These are phyloP conservation scores for Pseudocercospora eumusae DNA, from an alignment of 2,329 filamentous ascomycete genomes.

Conservation along the genomic window DNA sequence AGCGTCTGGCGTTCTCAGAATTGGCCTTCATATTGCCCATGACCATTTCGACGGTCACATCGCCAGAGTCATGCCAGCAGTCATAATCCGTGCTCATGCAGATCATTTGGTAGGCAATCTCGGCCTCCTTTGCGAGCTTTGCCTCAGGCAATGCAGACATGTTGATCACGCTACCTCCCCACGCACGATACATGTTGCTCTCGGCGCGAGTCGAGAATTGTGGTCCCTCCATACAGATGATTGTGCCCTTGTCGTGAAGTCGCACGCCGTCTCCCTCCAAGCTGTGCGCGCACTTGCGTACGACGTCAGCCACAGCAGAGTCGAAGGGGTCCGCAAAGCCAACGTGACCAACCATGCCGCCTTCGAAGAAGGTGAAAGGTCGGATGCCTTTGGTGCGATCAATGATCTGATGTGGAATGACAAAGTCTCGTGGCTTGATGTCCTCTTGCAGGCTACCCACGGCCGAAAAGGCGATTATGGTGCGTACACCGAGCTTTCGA, in stretches of 20 bases:
- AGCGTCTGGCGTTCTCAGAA: conserved; percentile 77
- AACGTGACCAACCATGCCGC: conserved; percentile 88
- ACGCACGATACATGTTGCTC: conserved; percentile 89
- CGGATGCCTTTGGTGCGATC: conserved; percentile 94
- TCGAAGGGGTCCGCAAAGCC: conserved; percentile 97
- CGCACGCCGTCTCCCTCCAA: conserved; percentile 82
- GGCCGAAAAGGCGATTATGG: conserved; percentile 90
- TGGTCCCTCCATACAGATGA: conserved; percentile 98
- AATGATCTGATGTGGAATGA: conserved; percentile 93
- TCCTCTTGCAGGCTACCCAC: conserved; percentile 90
- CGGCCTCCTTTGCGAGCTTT: conserved; percentile 93
- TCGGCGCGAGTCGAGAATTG: conserved; percentile 97
- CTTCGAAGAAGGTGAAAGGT: conserved; percentile 94
- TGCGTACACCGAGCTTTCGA: conserved; percentile 82
- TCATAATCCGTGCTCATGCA: conserved; percentile 99
- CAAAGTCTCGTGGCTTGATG: conserved; percentile 94
- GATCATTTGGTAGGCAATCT: conserved; percentile 97
- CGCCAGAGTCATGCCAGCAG: conserved; percentile 84
- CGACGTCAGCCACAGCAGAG: conserved; percentile 69
- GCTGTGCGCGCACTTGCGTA: conserved; percentile 72
- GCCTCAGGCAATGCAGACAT: conserved; percentile 96
- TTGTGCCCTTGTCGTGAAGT: conserved; percentile 78
- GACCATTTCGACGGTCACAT: conserved; percentile 94
- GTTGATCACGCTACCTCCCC: conserved; percentile 95
- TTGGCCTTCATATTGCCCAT: conserved; percentile 96